These are phyloP conservation scores for Exophiala aquamarina DNA, from an alignment of 2,329 filamentous ascomycete genomes.

Conservation along the genomic window DNA sequence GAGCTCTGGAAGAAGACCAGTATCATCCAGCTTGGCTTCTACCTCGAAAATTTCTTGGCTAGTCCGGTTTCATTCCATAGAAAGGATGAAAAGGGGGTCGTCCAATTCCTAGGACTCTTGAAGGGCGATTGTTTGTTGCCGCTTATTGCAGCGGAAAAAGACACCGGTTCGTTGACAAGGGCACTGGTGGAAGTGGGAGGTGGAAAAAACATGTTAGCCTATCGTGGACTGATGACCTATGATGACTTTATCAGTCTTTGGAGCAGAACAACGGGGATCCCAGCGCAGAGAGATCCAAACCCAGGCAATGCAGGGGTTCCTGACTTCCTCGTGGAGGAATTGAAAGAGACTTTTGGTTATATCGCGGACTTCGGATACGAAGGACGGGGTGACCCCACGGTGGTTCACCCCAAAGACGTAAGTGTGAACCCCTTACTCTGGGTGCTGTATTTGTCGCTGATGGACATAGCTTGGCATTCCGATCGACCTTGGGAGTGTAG, in stretches of 20 bases:
- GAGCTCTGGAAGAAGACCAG: conserved; percentile 50
- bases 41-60: conserved; percentile 4
- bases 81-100: conserved; percentile 13
- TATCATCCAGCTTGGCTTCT: conserved; percentile 15
- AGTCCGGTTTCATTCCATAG: conserved; percentile 1
- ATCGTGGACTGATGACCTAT: conserved; percentile 40
- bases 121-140: conserved; percentile 33
- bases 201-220: conserved; percentile 46
- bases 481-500: conserved; percentile 16
- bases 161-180: conserved; percentile 47
- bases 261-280: conserved; percentile 38
- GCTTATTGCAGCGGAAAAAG: conserved; percentile 40
- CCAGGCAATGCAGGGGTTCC: conserved; percentile 35
- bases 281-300: conserved; percentile 33
- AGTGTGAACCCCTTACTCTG: background rate
- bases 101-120: conserved; percentile 4
- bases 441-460: no score
- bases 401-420: conserved; percentile 16
- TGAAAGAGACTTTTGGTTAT: conserved; percentile 38
- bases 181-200: conserved; percentile 43
- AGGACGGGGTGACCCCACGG: conserved; percentile 25
- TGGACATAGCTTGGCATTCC: conserved; percentile 10
- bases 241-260: conserved; percentile 37
- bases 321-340: conserved; percentile 38
- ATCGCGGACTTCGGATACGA: conserved; percentile 44